Conservation (phyloP, 2,329 filamentous ascomycete species). For the Emergomyces pasteurianus region DNA sequence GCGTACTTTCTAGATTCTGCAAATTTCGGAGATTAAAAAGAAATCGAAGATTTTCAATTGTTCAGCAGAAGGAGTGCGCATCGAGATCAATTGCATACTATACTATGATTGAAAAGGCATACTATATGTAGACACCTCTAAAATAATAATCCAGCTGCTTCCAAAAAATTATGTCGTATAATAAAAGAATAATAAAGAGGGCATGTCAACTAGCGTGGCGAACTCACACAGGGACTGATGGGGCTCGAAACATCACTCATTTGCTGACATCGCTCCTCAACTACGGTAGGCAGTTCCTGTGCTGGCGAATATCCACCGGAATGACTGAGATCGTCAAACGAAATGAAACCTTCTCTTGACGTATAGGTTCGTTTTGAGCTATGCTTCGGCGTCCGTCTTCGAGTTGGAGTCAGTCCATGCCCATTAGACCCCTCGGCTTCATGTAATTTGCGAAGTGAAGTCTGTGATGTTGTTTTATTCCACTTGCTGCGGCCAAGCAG, state of each 20-base stretch:
- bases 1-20: not conserved
- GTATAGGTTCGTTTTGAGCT: not conserved
- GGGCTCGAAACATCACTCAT: not conserved
- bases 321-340: not conserved
- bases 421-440: not conserved
- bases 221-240: not conserved
- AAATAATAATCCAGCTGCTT: not conserved
- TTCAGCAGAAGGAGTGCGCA: not conserved
- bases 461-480: not conserved
- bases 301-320: not conserved
- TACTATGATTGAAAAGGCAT: not conserved
- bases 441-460: not conserved
- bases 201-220: not conserved
- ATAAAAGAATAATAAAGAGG: not conserved
- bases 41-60: not conserved
- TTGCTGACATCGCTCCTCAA: not conserved
- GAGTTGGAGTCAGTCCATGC: not conserved
- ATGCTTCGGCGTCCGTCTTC: not conserved
- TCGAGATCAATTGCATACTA: not conserved
- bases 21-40: not conserved
- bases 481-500: conserved; percentile 1
- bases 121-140: not conserved
- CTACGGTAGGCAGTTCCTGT: not conserved
- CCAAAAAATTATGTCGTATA: not conserved
- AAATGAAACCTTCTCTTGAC: not conserved